Base-by-base conservation (phyloP, 1,284 basidiomycete genomes). In the Cerioporus squamosus region DNA sequence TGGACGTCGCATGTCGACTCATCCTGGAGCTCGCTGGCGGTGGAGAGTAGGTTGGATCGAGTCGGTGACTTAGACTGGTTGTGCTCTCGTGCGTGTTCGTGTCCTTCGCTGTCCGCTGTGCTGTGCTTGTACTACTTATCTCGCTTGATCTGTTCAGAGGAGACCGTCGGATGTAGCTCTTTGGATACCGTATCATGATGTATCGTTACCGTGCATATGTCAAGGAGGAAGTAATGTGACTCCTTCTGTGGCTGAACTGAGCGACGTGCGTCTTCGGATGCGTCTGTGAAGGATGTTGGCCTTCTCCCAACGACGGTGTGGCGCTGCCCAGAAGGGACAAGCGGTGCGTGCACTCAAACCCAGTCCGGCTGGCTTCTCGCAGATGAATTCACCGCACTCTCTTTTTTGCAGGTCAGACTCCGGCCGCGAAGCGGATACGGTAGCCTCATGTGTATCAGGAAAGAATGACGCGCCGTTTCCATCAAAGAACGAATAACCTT, bases 1-100 rank as follows among this genome's bases (percentile, higher is more conserved):
- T 98, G 83, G 97, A 99, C 73, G 91, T 97, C 56, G 95, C 97
- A 7, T 97, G 90, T 69, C 78, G 85, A 62, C 77, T 93, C 64
- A 93, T 93, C 67, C 77, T 93, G 45, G 89, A 92, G 74, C 80
- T 93, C 63, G 90, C 91, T 20, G 90, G 90, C 51, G 90, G 87
- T 8, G 67, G 68, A 18, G 72, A 75, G 59, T 72, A 63, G 55
- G 33, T 45, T 44, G 15, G 24, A 26, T 26, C 22, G 24, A 20
- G 43, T 42, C 47, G 55, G 20, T 42, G 38, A 33, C 22, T 22
- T 44, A n/a, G 23, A 33, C 53, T 63, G 53, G 46, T 33, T 31
- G 40, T 42, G 40, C 33, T 42, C 49, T 61, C 53, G 59, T 65
- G 53, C 64, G 55, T 68, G 57, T 56, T 57, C 52, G 56, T 61